Base-by-base conservation (phyloP, 2,329 filamentous ascomycete genomes). In the Aspergillus tubingensis region DNA sequence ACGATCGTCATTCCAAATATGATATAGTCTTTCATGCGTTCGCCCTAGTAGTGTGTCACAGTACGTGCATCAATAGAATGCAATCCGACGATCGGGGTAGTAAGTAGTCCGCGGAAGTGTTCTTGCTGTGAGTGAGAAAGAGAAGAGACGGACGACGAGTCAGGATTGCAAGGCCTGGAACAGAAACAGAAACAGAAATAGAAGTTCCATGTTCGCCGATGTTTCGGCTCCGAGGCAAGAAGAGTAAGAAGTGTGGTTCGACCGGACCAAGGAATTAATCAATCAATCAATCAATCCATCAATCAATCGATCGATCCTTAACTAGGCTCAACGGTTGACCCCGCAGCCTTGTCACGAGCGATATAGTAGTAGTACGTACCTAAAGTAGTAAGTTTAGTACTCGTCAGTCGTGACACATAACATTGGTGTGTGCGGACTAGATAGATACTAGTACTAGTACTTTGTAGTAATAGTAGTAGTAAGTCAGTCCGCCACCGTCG, bases 11-110 rank as follows among this genome's bases (percentile, higher is more conserved):
- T 30, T 50, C 47, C 47, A 15, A n/a, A n/a, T 50, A 23, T 30
- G n/a, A 50, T 50, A 11, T 36, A 36, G 32, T n/a, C 27, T 50
- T 17, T 11, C 25, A 10, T 50, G 47, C 23, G 30, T 50, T 19
- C 47, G n/a, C 17, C 47, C 47, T 50, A 50, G 47, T 50, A 50
- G 47, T 50, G n/a, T n/a, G n/a, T n/a, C 47, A 50, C n/a, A 2
- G 25, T 32, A 32, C 41, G 13, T 23, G 41, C 41, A 44, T 36
- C 19, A 23, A n/a, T 13, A 27, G 44, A 30, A 30, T 49, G 23
- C 32, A 43, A 30, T n/a, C 11, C 25, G 21, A 25, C 44, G 23
- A 50, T 50, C 47, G 15, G 25, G 25, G 23, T 27, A 8, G 25
- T 1, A 8, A 3, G 2, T 27, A 27, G 25, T 49, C 44, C 44